Base-by-base conservation (phyloP, 2,329 filamentous ascomycete genomes). In the Sclerotinia borealis region DNA sequence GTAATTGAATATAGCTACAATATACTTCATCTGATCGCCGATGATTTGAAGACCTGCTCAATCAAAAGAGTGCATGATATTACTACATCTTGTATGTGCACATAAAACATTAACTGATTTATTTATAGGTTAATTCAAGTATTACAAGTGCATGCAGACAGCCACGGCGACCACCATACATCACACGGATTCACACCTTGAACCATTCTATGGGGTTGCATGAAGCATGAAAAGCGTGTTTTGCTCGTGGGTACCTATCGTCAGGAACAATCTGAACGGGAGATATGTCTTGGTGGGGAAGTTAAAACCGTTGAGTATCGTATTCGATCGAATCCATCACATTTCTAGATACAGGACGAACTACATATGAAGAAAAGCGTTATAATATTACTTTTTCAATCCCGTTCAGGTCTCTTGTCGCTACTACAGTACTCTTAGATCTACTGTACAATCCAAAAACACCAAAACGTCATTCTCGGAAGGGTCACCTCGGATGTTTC, bases 211-310 rank as follows among this genome's bases (percentile, higher is more conserved):
- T 36, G 27, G 50, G 50, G 60, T 58, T 48, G 59, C 50, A 62
- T 62, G 25, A 58, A 62, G 41, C 60, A 62, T 62, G 60, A 48
- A 49, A 62, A 55, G 41, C 60, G 45, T 62, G 60, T 36, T 62
- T 39, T 58, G 34, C 60, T 62, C 60, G 60, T 62, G 50, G 60
- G 39, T 49, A 47, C 22, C 50, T 58, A 29, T 62, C 60, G 22
- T 47, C 51, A 45, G 51, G 37, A 55, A 58, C 59, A 41, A 45
- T 41, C 15, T 41, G 49, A 19, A 55, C 49, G 49, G 59, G 59
- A 55, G 22, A 43, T 45, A 29, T 61, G 59, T 61, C 59, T 61
- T 61, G 59, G 50, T 29, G 25, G 36, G 49, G 49, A 43, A 47
- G 37, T 61, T 22, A 56, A 62, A 62, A 58, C 60, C 60, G 60